phyloP scores from a whole-genome alignment of 2,329 filamentous ascomycete genomes.

The Aspergillus japonicus region DNA sequence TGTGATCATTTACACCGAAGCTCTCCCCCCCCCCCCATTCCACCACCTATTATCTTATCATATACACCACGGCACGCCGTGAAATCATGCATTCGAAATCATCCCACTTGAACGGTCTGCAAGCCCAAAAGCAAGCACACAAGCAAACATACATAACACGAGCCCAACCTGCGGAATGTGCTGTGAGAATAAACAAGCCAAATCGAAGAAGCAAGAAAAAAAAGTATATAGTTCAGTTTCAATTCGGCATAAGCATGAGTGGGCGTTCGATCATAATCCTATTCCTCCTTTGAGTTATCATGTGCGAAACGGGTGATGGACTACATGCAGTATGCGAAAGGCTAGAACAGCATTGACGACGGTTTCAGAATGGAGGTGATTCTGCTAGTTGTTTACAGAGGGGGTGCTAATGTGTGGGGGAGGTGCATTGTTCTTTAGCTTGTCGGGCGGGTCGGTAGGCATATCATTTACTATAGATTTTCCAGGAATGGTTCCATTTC shows the following conservation, averaged over 20 bases:
- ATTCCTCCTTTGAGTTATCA: not conserved
- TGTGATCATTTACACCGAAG: slow-evolving; percentile 17
- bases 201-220: not conserved
- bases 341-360: not conserved
- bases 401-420: no score
- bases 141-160: not conserved
- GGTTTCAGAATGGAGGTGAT: not conserved
- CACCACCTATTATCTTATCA: slow-evolving; percentile 2
- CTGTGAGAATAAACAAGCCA: not conserved
- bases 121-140: not conserved
- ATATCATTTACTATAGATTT: no score
- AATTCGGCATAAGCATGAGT: not conserved
- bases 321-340: not conserved
- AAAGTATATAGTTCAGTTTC: not conserved
- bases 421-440: no score
- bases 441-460: no score
- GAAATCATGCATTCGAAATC: not conserved
- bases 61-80: slow-evolving; percentile 3
- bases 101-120: not conserved
- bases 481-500: no score
- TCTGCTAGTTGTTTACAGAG: no score
- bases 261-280: not conserved
- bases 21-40: slow-evolving; percentile 7
- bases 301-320: not conserved
- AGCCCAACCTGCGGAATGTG: not conserved